Evolutionary conservation across 2,329 filamentous ascomycete genomes (phyloP).

Genomic region (Paecilomyces sp.): DNA sequence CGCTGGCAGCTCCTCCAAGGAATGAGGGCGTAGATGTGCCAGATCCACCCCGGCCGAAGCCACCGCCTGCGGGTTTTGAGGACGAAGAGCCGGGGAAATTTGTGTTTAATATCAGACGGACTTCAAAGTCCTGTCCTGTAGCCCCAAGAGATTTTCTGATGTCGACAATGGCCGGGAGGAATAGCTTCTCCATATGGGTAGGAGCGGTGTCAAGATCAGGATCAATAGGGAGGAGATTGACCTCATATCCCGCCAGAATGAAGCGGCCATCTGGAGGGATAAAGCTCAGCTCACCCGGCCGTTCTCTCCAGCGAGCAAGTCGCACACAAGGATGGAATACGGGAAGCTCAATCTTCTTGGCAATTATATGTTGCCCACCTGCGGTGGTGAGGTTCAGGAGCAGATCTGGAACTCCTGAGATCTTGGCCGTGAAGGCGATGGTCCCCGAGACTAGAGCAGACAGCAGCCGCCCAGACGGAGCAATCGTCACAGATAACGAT

Average conservation of each 20-base stretch:
- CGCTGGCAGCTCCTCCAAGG: constrained; percentile 41
- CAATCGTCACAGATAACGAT: constrained; percentile 76
- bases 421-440: constrained; percentile 89
- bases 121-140: constrained; percentile 78
- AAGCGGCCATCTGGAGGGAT: constrained; percentile 92
- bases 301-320: constrained; percentile 80
- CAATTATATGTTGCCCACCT: constrained; percentile 70
- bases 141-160: constrained; percentile 72
- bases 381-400: constrained; percentile 71
- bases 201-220: constrained; percentile 50
- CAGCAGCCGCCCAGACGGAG: constrained; percentile 80
- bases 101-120: constrained; percentile 65
- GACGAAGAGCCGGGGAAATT: constrained; percentile 49
- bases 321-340: constrained; percentile 96
- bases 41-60: constrained; percentile 31
- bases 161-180: constrained; percentile 74
- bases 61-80: constrained; percentile 29
- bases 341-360: constrained; percentile 71
- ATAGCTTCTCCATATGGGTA: constrained; percentile 55
- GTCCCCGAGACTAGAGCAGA: constrained; percentile 84
- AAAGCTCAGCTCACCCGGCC: constrained; percentile 88
- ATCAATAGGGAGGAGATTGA: constrained; percentile 73
- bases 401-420: constrained; percentile 92
- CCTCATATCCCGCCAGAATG: constrained; percentile 87
- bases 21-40: constrained; percentile 44